Evolutionary conservation across 306 rosid genomes (phyloP), one percentile per base, ranked within the genome.

Genomic region (Senna siamea): DNA sequence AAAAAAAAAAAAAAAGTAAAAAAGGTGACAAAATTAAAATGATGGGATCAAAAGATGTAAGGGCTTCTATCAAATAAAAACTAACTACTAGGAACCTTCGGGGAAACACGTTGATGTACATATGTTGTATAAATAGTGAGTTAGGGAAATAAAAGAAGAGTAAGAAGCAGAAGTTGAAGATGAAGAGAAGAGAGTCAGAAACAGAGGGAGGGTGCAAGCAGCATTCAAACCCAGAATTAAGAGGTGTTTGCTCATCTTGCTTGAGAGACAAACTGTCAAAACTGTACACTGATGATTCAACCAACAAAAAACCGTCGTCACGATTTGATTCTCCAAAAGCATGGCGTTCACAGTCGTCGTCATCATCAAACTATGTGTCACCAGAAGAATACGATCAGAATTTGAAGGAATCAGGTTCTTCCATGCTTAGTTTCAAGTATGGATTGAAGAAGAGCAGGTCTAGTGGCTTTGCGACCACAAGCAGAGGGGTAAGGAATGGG

Each of bases 391-490:
- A 18, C 4, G 22, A 50, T 7, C 76, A 64, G 8, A 87, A 84
- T 0, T 80, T 46, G 8, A 69, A 30, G 35, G 83, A 82, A 56
- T 69, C 89, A 4, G 66, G 40, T 26, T 73, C 95, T 4, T 79
- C 84, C n/a, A 54, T n/a, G n/a, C n/a, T n/a, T n/a, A 55, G 63
- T 11, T 78, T 73, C 48, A 71, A 70, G 28, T 43, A 84, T 28
- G 83, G 66, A 11, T 59, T 91, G 79, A 89, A 78, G 87, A 88
- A 91, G 88, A 91, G 97, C 72, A 84, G 80, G 43, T 87, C 97
- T 7, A 26, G 80, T 8, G 87, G 84, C 5, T 54, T 84, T 34
- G 78, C 59, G 34, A 18, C 88, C 3, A 90, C 75, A 62, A 72
- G 32, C 11, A 38, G 66, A 6, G n/a, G 1, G n/a, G n/a, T n/a